Evolutionary conservation across 2,329 filamentous ascomycete genomes (phyloP), one percentile per base, ranked within the genome.

Genomic region (Aspergillus sp.): DNA sequence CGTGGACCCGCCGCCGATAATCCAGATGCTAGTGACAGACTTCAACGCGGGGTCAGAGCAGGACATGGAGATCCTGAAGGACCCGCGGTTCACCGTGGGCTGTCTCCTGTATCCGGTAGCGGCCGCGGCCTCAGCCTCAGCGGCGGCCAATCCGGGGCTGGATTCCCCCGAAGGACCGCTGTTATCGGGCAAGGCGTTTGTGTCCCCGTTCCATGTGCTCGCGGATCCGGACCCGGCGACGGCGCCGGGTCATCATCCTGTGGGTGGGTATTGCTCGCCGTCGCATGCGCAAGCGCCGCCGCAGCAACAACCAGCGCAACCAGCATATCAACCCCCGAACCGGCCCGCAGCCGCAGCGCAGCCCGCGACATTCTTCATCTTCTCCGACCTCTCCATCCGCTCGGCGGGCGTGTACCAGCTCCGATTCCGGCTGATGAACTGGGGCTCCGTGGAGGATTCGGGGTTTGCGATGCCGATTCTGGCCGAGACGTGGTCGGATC

Each of bases 331-430:
- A 34, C 37, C 15, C 39, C 30, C n/a, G 35, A 8, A n/a, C n/a
- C n/a, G n/a, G n/a, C n/a, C n/a, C n/a, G n/a, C n/a, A n/a, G n/a
- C n/a, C n/a, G n/a, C 32, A 41, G 31, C 27, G 27, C 45, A 52
- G 4, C 62, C 63, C 4, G 56, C 61, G 13, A 55, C 58, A 2
- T 68, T 68, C 40, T 68, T 68, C 42, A 61, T 68, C 15, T 68
- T 68, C 32, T 53, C 63, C 1, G 65, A 68, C 41, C 53, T 68
- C 1, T 67, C 64, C 3, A 56, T 68, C 14, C 63, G 64, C 28
- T 58, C 57, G 5, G 60, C 63, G 13, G 66, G 66, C 0, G 34
- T 57, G 3, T 68, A 68, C 40, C 57, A 59, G 5, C 47, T 69
- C 1, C 58, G 64, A 22, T 69, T 68, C 41, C 54, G 53, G 8